phyloP scores from a whole-genome alignment of 805 yeast genomes.

The Lipomyces orientalis region DNA sequence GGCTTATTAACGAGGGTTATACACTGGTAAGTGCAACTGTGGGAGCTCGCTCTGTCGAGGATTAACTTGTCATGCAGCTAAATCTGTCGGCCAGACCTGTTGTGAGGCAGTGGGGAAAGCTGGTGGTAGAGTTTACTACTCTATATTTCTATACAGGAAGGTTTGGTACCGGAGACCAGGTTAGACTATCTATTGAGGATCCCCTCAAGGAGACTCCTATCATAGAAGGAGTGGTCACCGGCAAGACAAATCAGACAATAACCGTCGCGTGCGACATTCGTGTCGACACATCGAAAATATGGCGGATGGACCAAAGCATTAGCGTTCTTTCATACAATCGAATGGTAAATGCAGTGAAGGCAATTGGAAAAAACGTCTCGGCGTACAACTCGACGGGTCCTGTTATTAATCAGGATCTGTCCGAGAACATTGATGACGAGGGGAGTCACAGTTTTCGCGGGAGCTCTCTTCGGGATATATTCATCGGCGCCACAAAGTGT shows the following conservation, averaged over 20 bases:
- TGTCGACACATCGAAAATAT: neutral
- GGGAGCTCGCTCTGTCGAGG: neutral
- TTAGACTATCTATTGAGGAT: neutral
- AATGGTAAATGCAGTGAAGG: slow-evolving; percentile 2
- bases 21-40: neutral
- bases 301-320: slow-evolving; percentile 2
- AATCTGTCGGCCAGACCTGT: neutral
- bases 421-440: slow-evolving; percentile 1
- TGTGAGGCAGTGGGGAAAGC: neutral
- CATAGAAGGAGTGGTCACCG: neutral
- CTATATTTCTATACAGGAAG: neutral
- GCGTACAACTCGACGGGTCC: neutral
- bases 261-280: neutral
- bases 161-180: slow-evolving; percentile 4
- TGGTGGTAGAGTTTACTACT: neutral
- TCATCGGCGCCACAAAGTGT: neutral
- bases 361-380: neutral
- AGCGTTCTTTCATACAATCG: neutral
- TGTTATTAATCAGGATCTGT: neutral
- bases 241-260: neutral
- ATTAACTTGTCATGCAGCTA: neutral
- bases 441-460: neutral
- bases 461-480: neutral
- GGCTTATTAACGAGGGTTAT: neutral
- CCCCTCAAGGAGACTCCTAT: slow-evolving; percentile 2